Evolutionary conservation across 345 rosid genomes (phyloP), one percentile per base, ranked within the genome.

Genomic region (Ailanthus altissimus): DNA sequence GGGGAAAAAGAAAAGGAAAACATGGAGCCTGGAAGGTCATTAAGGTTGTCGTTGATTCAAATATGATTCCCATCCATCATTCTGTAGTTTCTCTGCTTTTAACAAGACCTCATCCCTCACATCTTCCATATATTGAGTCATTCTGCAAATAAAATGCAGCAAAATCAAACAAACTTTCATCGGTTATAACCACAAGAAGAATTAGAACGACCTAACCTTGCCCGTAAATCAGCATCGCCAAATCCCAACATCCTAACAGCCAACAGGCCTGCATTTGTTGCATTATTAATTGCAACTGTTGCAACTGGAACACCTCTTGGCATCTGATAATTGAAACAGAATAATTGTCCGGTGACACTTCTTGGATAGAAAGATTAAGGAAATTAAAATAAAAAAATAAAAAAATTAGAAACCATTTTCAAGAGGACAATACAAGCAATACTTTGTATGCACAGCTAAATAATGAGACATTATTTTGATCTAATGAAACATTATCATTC

Each of bases 281-380:
- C 92, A 64, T 93, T 93, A 80, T 93, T 90, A 62, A 93, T 85
- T 64, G 98, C 99, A 25, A 96, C 98, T 2, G 95, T 93, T 1
- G 98, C 99, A 20, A 93, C 97, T 25, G 98, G 99, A 32, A 96
- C 98, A 60, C 98, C 98, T 75, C 95, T 89, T 2, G 94, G 97
- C 99, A 96, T 93, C 98, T 92, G 89, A 56, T 46, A 7, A 32
- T 61, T 20, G 15, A 61, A 36, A 63, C 23, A 36, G 23, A 63
- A 38, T 18, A 36, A 63, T 16, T 8, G 2, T 38, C 0, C 0
- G 0, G 3, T 0, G 0, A 20, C 20, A 36, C 14, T 38, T 62
- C 43, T 62, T 32, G 15, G 43, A 62, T 18, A 5, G 21, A 62
- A 6, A 62, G 15, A 28, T 62, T 32, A 15, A 32, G 21, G 45